Conservation (phyloP, 306 rosid species). For the Malus asiatica region DNA sequence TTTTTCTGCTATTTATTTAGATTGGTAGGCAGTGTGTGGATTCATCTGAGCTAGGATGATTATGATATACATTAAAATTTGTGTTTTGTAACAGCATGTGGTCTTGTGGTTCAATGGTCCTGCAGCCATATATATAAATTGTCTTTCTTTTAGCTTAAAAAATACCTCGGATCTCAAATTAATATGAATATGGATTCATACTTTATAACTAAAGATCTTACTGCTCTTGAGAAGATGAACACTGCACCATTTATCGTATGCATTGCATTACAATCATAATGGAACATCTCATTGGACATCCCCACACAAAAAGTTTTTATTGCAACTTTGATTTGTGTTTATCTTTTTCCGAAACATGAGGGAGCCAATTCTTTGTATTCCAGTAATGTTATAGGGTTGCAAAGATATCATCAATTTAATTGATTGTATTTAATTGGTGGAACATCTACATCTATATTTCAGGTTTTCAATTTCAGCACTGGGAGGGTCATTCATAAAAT, state of each 20-base stretch:
- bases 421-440: conserved; percentile 2
- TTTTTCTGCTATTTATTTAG: neutral
- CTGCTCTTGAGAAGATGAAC: neutral
- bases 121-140: neutral
- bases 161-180: too few relatives aligned
- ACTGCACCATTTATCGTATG: neutral
- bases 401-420: neutral
- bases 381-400: neutral
- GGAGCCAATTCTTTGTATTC: neutral
- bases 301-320: neutral
- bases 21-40: neutral
- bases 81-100: neutral
- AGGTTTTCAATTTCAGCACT: conserved; percentile 97
- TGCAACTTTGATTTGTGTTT: neutral
- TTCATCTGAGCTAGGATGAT: neutral
- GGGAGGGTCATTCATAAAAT: conserved; percentile 77
- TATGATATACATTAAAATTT: neutral
- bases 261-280: too few relatives aligned
- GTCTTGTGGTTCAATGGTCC: neutral
- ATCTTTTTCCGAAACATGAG: neutral
- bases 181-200: neutral
- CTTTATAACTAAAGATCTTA: neutral
- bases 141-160: neutral
- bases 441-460: conserved; percentile 19
- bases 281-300: neutral